These are phyloP conservation scores for Parastagonospora nodorum DNA, from an alignment of 2,329 filamentous ascomycete species.

Conservation along the genomic window DNA sequence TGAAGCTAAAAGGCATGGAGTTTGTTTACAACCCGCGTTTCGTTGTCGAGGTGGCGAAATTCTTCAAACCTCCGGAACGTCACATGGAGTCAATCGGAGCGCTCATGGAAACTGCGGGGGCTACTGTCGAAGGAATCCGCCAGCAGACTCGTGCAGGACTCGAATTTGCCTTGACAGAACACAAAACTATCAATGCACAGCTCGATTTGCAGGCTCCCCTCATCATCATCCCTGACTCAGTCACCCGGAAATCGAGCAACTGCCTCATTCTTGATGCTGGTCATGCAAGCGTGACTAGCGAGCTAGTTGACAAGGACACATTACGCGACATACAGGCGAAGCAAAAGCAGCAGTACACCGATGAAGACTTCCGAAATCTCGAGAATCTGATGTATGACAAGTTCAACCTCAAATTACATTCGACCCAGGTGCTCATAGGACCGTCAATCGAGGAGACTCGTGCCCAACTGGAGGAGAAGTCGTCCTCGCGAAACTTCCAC, in stretches of 20 bases:
- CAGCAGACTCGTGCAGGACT: conserved; percentile 95
- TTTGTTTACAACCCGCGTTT: conserved; percentile 98
- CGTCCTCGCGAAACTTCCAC: conserved; percentile 75
- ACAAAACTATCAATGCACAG: conserved; percentile 97
- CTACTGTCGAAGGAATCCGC: conserved; percentile 90
- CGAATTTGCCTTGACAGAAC: conserved; percentile 94
- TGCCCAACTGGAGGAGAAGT: conserved; percentile 72
- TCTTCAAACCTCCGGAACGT: conserved; percentile 93
- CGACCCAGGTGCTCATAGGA: conserved; percentile 93
- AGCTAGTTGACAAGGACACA: conserved; percentile 89
- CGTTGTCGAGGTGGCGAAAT: conserved; percentile 86
- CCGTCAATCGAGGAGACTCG: conserved; percentile 91
- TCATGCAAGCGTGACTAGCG: conserved; percentile 91
- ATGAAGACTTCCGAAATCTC: conserved; percentile 84
- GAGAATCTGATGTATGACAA: conserved; percentile 98
- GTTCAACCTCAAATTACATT: conserved; percentile 89
- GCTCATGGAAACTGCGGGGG: conserved; percentile 92
- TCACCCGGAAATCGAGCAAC: conserved; percentile 77
- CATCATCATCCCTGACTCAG: conserved; percentile 94
- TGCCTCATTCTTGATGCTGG: conserved; percentile 96
- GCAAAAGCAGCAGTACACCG: conserved; percentile 83
- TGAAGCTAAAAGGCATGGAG: conserved; percentile 93
- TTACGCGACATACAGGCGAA: conserved; percentile 89
- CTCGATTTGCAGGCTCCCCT: conserved; percentile 93
- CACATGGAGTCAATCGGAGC: conserved; percentile 99